Percentiles rank a stretch among this genome's conserved stretches.
Evolutionary conservation across 441 rosid species (phyloP).

Genomic region (Erysimum pusillum): DNA sequence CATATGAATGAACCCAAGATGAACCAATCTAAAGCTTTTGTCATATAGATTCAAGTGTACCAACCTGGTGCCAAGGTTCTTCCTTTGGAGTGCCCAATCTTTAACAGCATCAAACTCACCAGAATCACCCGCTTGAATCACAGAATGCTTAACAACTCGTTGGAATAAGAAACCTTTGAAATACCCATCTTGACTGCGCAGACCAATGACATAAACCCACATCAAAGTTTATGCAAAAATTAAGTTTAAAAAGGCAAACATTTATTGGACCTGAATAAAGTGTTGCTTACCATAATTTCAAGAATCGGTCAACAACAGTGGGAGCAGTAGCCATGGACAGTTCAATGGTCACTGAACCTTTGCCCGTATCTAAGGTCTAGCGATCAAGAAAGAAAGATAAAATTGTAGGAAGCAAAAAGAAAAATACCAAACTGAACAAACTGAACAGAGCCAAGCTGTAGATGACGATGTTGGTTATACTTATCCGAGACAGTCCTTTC

Average conservation of each 20-base stretch:
- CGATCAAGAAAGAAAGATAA: slow-evolving; percentile 2
- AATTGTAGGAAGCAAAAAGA: not conserved
- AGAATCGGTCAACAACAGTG: slow-evolving; percentile 73
- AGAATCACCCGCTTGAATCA: slow-evolving; percentile 65
- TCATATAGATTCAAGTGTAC: not conserved
- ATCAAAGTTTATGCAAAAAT: not conserved
- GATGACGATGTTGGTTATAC: slow-evolving; percentile 61
- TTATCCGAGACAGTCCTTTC: slow-evolving; percentile 74
- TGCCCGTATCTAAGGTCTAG: slow-evolving; percentile 73
- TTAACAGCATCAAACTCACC: slow-evolving; percentile 52
- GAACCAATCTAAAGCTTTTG: not conserved
- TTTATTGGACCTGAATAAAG: not conserved
- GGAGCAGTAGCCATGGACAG: slow-evolving; percentile 76
- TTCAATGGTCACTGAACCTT: slow-evolving; percentile 76
- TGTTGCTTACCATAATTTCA: slow-evolving; percentile 66
- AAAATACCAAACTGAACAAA: not conserved
- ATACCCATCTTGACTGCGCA: slow-evolving; percentile 69
- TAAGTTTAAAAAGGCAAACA: not conserved
- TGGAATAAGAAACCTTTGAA: slow-evolving; percentile 67
- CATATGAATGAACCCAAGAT: too few species aligned
- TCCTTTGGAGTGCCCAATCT: slow-evolving; percentile 64
- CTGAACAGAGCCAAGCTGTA: slow-evolving; percentile 57
- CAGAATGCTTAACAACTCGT: slow-evolving; percentile 64
- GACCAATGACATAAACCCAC: not conserved
- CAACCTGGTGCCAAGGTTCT: slow-evolving; percentile 48